Conservation (phyloP, 805 yeast species). For the Teunomyces stri region DNA sequence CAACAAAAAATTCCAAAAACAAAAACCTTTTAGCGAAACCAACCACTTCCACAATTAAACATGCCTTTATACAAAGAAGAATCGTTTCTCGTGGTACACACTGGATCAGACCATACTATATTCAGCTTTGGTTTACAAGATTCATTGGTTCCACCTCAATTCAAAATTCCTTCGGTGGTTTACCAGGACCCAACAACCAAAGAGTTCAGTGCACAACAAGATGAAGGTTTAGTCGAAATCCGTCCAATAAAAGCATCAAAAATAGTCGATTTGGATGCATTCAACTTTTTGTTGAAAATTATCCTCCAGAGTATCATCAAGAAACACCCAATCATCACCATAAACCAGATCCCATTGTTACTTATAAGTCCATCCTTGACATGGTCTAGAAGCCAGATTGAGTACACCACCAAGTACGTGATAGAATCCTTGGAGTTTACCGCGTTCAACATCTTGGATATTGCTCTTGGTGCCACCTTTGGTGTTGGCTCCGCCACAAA, state of each 20-base stretch:
- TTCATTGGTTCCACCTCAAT: slow-evolving; percentile 70
- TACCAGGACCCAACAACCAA: slow-evolving; percentile 42
- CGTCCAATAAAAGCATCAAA: slow-evolving; percentile 64
- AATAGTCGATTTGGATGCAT: slow-evolving; percentile 67
- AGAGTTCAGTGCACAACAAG: slow-evolving; percentile 39
- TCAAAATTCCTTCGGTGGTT: slow-evolving; percentile 75
- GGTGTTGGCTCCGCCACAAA: slow-evolving; percentile 68
- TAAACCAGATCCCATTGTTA: slow-evolving; percentile 69
- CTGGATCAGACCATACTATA: slow-evolving; percentile 73
- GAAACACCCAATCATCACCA: slow-evolving; percentile 43
- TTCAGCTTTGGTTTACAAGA: slow-evolving; percentile 81
- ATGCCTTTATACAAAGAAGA: slow-evolving; percentile 49
- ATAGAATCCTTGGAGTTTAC: slow-evolving; percentile 73
- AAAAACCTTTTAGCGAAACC: neutral
- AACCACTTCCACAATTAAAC: slow-evolving; percentile 4
- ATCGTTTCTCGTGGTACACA: slow-evolving; percentile 58
- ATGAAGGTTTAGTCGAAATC: slow-evolving; percentile 39
- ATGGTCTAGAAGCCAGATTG: slow-evolving; percentile 71
- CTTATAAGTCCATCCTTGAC: slow-evolving; percentile 57
- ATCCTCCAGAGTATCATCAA: slow-evolving; percentile 38
- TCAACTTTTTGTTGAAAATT: slow-evolving; percentile 57
- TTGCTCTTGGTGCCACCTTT: slow-evolving; percentile 65
- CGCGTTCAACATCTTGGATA: slow-evolving; percentile 68
- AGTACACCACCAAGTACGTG: slow-evolving; percentile 66
- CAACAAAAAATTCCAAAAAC: neutral